These are phyloP conservation scores for Papiliotrema fonsecae DNA, from an alignment of 1,284 basidiomycete genomes.

Conservation along the genomic window DNA sequence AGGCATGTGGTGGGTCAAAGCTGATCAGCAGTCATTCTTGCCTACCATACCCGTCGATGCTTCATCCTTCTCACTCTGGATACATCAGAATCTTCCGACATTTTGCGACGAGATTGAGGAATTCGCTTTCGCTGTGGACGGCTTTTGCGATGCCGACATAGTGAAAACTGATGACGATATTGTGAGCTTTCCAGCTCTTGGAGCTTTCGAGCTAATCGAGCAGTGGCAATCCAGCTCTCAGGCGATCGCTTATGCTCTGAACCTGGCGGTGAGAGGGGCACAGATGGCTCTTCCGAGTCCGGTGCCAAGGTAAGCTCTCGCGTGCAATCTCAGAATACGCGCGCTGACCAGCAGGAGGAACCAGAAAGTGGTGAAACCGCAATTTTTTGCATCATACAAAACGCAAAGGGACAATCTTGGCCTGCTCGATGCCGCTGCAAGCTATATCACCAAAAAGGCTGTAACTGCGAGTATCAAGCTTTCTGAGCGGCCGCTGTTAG, in stretches of 20 bases:
- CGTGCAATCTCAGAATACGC: background rate
- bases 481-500: constrained; percentile 8
- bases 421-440: constrained; percentile 36
- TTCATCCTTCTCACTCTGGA: constrained; percentile 78
- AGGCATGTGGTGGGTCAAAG: background rate
- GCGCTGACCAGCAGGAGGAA: constrained; percentile 34
- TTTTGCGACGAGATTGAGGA: constrained; percentile 78
- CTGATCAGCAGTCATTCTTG: constrained; percentile 44
- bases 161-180: constrained; percentile 63
- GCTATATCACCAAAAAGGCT: constrained; percentile 32
- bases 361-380: constrained; percentile 64
- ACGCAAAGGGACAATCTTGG: constrained; percentile 37
- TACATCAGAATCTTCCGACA: constrained; percentile 86
- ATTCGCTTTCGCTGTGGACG: constrained; percentile 65
- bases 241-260: constrained; percentile 77
- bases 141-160: constrained; percentile 73
- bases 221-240: constrained; percentile 61
- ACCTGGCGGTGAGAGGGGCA: constrained; percentile 69
- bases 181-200: constrained; percentile 50
- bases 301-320: constrained; percentile 57
- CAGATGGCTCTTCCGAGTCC: constrained; percentile 81
- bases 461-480: constrained; percentile 12
- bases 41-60: constrained; percentile 86
- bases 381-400: constrained; percentile 49
- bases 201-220: constrained; percentile 6